Base-by-base conservation (phyloP, 177 flowering plant genomes). In the Vitis hybrid region DNA sequence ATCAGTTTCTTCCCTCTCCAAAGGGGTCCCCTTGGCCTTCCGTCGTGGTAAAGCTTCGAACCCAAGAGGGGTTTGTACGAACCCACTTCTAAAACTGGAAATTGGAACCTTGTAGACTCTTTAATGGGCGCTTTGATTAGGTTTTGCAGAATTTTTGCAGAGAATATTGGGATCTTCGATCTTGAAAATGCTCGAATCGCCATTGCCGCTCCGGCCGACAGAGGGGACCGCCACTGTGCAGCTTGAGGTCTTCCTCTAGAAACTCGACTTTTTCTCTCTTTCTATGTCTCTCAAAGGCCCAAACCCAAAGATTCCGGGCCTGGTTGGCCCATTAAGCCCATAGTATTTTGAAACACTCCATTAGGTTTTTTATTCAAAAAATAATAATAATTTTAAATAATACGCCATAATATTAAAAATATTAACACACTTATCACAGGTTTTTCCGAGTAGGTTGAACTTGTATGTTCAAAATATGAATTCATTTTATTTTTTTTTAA, bases 1-100 rank as follows among this genome's bases (percentile, higher is more conserved):
- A 94, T 85, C 73, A 84, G 65, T 70, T 92, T 94, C 83, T 90
- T 90, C 10, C 97, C 95, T 67, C 89, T 87, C 97, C 97, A 92
- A 11, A 92, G 85, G 1, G 97, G 82, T 2, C 98, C 97, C 76
- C 97, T 87, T 1, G 95, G 98, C 74, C 98, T 89, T 57, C 98
- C 97, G 51, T 94, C 97, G 57, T 88, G 94, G 72, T 79, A 90
- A 53, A 68, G 69, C 71, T 78, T 68, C 31, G 69, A 75, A 65
- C 69, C 67, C 1, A 10, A 66, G 2, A 51, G 13, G 64, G 71
- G 53, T 66, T 76, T 70, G 10, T 19, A 61, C 8, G 34, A 57
- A 66, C 16, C 56, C 31, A 56, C 50, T 16, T 64, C 74, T 1
- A 26, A 66, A 61, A 26, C 48, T 26, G 66, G 52, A 66, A 61